A percentile compares a stretch with the other conserved stretches of the same genome.
These are phyloP conservation scores for Irpex sp. DNA, from an alignment of 1,284 basidiomycete genomes.

Conservation along the genomic window DNA sequence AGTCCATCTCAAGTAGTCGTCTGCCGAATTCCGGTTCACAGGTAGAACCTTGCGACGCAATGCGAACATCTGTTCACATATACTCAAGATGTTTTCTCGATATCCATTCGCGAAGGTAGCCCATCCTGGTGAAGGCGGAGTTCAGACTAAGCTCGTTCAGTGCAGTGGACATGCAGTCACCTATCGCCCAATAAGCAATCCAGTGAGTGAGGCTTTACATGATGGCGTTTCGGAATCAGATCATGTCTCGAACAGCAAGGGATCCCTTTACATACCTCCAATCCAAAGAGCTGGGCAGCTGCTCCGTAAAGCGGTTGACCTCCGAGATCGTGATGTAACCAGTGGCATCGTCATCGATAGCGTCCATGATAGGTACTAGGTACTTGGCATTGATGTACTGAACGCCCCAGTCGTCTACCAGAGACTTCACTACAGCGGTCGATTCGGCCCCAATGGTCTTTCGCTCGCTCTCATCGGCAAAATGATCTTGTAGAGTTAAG, in stretches of 20 bases:
- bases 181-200: constrained; percentile 32
- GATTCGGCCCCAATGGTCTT: not conserved
- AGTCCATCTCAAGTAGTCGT: constrained; percentile 17
- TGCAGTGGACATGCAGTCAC: no score
- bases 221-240: no score
- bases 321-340: constrained; percentile 45
- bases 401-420: constrained; percentile 37
- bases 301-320: constrained; percentile 38
- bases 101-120: constrained; percentile 17
- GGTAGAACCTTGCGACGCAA: constrained; percentile 14
- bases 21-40: constrained; percentile 16
- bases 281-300: constrained; percentile 12
- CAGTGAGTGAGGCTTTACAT: constrained; percentile 36
- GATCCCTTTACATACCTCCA: constrained; percentile 29
- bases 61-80: constrained; percentile 20
- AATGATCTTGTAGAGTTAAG: constrained; percentile 32
- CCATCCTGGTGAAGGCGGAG: no score
- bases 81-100: constrained; percentile 19
- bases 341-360: constrained; percentile 46
- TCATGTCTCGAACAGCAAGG: constrained; percentile 10
- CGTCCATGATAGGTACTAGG: constrained; percentile 41
- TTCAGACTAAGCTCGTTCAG: no score
- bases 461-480: constrained; percentile 19
- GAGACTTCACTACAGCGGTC: constrained; percentile 19
- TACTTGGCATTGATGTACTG: constrained; percentile 38